Evolutionary conservation across 1,284 basidiomycete genomes (phyloP), one percentile per base, ranked within the genome.

Genomic region (Mycosarcoma maydis): DNA sequence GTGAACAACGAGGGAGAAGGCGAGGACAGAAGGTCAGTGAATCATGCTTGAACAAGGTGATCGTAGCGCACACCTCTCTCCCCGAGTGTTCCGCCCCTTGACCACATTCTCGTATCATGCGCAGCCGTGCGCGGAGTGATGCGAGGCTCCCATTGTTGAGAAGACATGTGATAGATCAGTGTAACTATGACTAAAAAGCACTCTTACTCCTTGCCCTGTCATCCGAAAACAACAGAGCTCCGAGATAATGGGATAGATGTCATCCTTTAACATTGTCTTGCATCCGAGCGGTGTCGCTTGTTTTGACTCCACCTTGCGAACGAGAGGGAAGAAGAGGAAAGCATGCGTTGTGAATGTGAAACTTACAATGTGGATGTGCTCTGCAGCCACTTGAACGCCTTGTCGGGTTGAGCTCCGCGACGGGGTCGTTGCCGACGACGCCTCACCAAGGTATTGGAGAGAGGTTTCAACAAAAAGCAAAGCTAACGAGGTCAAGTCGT

Each of bases 161-260:
- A 34, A 34, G 33, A 34, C 33, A 14, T 20, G 11, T 14, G 8
- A 27, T 6, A 29, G 34, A 65, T 65, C 61, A 65, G 61, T 65
- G 61, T 65, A 65, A 65, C 61, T 65, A 65, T 65, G 61, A 65
- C 61, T 62, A 62, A 61, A 58, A 30, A 19, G 27, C 26, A 42
- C 50, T 49, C 53, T 47, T 17, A 49, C 54, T 65, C 54, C 61
- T 65, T 32, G 61, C 61, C 20, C 26, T 20, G 27, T 46, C 41
- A 37, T n/a, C 24, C 16, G 9, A 13, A n/a, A 7, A 17, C 23
- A 40, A 23, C 11, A 34, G 22, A 32, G 61, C 61, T 65, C 60
- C 48, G 61, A 65, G 61, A 50, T 27, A 19, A 32, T 45, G 61
- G 61, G 61, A 65, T 65, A 37, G 22, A 34, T 43, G 27, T 65